phyloP scores from a whole-genome alignment of 169 alveolate genomes.

The Plasmodium relictum region DNA sequence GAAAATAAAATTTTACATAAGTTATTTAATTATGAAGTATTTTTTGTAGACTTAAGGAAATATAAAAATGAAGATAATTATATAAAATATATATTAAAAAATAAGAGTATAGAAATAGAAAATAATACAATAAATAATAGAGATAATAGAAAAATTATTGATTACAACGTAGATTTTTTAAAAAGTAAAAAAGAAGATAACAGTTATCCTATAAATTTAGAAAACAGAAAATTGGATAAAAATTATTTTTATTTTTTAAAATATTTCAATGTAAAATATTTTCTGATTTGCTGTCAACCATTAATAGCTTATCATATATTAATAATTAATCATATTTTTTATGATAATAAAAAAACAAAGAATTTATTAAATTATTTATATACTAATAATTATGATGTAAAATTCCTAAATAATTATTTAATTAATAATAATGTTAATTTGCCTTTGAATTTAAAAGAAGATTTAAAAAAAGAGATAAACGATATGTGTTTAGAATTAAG shows the following conservation, averaged over 20 bases:
- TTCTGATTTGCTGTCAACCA: slow-evolving; percentile 35
- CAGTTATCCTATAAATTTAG: neutral
- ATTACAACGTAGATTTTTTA: neutral
- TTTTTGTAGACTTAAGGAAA: slow-evolving; percentile 22
- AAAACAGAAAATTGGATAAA: neutral
- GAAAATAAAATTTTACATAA: slow-evolving; percentile 14
- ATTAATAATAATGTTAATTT: slow-evolving; percentile 17
- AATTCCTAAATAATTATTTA: slow-evolving; percentile 20
- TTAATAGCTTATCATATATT: slow-evolving; percentile 63
- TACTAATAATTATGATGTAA: slow-evolving; percentile 24
- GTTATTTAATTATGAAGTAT: slow-evolving; percentile 8
- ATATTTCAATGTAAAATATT: slow-evolving; percentile 44
- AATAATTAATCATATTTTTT: slow-evolving; percentile 18
- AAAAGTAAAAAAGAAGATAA: neutral
- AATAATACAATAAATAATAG: neutral
- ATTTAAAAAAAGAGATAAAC: slow-evolving; percentile 16
- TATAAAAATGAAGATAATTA: slow-evolving; percentile 25
- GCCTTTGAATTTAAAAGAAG: slow-evolving; percentile 33
- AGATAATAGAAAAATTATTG: neutral
- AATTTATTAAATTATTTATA: slow-evolving; percentile 14
- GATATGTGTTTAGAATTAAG: slow-evolving; percentile 28
- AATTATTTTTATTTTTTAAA: slow-evolving; percentile 43
- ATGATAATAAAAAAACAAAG: slow-evolving; percentile 10
- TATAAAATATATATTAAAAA: neutral
- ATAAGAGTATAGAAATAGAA: neutral